These are phyloP conservation scores for Yamadazyma siamensis DNA, from an alignment of 1,139 yeast genomes.

Conservation along the genomic window DNA sequence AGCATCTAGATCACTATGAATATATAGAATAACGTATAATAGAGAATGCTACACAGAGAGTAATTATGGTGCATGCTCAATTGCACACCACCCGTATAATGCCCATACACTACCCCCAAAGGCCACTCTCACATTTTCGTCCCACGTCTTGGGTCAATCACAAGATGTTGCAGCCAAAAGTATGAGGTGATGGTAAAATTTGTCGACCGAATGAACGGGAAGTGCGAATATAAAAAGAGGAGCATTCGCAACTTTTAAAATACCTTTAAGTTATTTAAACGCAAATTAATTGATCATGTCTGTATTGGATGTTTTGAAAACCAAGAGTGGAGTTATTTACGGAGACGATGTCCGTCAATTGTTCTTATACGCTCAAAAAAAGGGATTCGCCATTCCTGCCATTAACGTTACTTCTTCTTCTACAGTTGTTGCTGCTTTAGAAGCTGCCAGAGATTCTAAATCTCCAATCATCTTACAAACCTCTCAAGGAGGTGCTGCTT, in stretches of 20 bases:
- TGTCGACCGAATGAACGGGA: no score
- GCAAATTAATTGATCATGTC: slow-evolving; percentile 25
- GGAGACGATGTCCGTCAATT: slow-evolving; percentile 95
- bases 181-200: slow-evolving; percentile 9
- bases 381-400: slow-evolving; percentile 97
- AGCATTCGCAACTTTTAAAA: slow-evolving; percentile 3
- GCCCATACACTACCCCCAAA: no score
- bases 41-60: no score
- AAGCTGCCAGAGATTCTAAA: slow-evolving; percentile 96
- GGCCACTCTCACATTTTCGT: no score
- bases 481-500: slow-evolving; percentile 99
- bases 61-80: no score
- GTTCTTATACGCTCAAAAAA: slow-evolving; percentile 89
- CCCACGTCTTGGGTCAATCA: no score
- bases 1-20: no score
- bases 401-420: slow-evolving; percentile 97
- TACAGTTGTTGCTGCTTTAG: slow-evolving; percentile 94
- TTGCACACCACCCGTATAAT: no score
- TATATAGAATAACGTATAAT: no score
- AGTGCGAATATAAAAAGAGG: slow-evolving; percentile 12
- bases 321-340: slow-evolving; percentile 97
- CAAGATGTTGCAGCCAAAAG: no score
- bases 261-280: no score
- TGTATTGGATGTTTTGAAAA: slow-evolving; percentile 64
- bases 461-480: slow-evolving; percentile 96